Conservation (phyloP, 1,284 basidiomycete genomes). For the Boletus mariae region DNA sequence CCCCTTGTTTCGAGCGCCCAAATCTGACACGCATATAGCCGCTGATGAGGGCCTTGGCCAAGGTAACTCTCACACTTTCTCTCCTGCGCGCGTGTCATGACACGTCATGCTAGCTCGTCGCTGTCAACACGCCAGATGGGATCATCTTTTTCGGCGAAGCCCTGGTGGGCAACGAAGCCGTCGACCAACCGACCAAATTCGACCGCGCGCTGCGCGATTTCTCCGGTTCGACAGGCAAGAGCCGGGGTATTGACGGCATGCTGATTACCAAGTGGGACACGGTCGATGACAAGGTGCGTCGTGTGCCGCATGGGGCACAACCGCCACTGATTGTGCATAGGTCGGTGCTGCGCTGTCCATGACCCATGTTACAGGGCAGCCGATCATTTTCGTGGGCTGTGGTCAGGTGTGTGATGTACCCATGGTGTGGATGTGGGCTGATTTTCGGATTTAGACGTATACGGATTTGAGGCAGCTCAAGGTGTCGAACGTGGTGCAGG, state of each 20-base stretch:
- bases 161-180: conserved; percentile 93
- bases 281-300: conserved; percentile 81
- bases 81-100: conserved; percentile 5
- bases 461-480: conserved; percentile 87
- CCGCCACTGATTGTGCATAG: conserved; percentile 37
- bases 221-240: conserved; percentile 64
- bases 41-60: conserved; percentile 96
- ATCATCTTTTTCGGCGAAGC: conserved; percentile 96
- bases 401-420: conserved; percentile 66
- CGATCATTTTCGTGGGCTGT: conserved; percentile 94
- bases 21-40: conserved; percentile 47
- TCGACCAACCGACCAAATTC: conserved; percentile 93
- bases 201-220: conserved; percentile 90
- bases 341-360: conserved; percentile 95
- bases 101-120: conserved; percentile 65
- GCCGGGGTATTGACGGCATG: conserved; percentile 94
- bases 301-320: neutral
- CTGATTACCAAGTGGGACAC: conserved; percentile 97
- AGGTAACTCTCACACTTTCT: conserved; percentile 46
- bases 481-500: conserved; percentile 91
- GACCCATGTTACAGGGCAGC: conserved; percentile 96
- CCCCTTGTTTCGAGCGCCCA: neutral
- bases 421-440: conserved; percentile 9
- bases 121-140: conserved; percentile 91
- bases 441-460: conserved; percentile 67